These are phyloP conservation scores for Chlamydomonas schloesseri DNA, from an alignment of 139 green algal species.

Conservation along the genomic window DNA sequence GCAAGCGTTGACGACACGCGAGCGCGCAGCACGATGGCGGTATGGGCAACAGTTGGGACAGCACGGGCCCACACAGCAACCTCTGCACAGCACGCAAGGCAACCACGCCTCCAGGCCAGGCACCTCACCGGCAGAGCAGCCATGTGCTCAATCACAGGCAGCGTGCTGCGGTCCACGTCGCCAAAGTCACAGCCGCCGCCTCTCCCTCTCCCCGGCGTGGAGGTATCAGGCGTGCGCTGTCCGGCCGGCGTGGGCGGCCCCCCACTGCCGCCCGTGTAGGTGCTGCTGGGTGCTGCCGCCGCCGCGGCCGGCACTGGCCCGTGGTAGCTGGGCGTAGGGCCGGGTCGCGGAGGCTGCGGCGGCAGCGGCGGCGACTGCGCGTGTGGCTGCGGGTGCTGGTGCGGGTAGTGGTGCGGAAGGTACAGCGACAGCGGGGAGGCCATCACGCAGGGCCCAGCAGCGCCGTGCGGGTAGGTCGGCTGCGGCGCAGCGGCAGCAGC, in stretches of 20 bases:
- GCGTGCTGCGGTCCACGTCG: not conserved
- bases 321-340: not conserved
- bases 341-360: not conserved
- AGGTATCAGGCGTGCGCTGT: too few species aligned
- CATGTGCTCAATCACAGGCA: not conserved
- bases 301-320: not conserved
- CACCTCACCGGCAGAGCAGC: slow-evolving; percentile 18
- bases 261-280: too few species aligned
- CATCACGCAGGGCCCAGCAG: not conserved
- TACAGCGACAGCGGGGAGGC: not conserved
- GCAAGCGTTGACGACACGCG: not conserved
- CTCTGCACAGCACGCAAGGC: too few species aligned
- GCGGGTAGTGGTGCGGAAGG: too few species aligned
- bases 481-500: too few species aligned
- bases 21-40: not conserved
- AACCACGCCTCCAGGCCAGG: too few species aligned
- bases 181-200: too few species aligned
- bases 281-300: not conserved
- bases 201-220: too few species aligned
- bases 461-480: not conserved
- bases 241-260: too few species aligned
- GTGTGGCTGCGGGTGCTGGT: not conserved
- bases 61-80: too few species aligned
- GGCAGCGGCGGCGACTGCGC: not conserved
- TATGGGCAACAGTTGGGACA: not conserved